These are phyloP conservation scores for Hypseocharis bilobata DNA, from an alignment of 441 rosid genomes.

Conservation along the genomic window DNA sequence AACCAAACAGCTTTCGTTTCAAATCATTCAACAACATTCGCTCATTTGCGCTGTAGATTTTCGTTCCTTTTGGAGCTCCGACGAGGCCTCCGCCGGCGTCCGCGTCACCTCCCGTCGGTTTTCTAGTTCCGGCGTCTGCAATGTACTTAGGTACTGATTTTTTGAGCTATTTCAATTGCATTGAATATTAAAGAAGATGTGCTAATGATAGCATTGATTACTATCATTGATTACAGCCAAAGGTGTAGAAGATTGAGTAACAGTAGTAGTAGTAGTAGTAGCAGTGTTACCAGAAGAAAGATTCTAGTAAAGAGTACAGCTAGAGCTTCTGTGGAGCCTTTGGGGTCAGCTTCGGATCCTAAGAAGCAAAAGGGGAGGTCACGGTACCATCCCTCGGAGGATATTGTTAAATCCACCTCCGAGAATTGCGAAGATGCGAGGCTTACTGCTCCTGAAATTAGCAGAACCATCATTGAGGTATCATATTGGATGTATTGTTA, in stretches of 20 bases:
- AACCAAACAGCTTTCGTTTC: slow-evolving; percentile 15
- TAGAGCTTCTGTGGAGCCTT: slow-evolving; percentile 53
- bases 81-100: slow-evolving; percentile 30
- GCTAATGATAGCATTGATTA: slow-evolving; percentile 9
- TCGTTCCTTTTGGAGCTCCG: slow-evolving; percentile 33
- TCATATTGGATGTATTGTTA: slow-evolving; percentile 23
- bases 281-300: slow-evolving; percentile 28
- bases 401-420: slow-evolving; percentile 42
- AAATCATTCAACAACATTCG: not conserved
- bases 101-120: slow-evolving; percentile 34
- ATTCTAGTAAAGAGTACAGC: slow-evolving; percentile 36
- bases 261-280: slow-evolving; percentile 28
- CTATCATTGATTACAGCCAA: slow-evolving; percentile 31
- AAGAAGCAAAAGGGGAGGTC: slow-evolving; percentile 38
- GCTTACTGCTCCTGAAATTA: slow-evolving; percentile 67
- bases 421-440: slow-evolving; percentile 36
- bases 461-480: slow-evolving; percentile 88
- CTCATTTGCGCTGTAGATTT: slow-evolving; percentile 33
- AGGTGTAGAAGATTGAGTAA: slow-evolving; percentile 31
- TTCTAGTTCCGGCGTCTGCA: slow-evolving; percentile 34
- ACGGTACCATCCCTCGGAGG: slow-evolving; percentile 79
- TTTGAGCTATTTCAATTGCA: not conserved
- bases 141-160: slow-evolving; percentile 36
- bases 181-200: not conserved
- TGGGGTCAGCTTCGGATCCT: slow-evolving; percentile 59